Base-by-base conservation (phyloP, 257 asterid species). In the Nicotiana knightiana region DNA sequence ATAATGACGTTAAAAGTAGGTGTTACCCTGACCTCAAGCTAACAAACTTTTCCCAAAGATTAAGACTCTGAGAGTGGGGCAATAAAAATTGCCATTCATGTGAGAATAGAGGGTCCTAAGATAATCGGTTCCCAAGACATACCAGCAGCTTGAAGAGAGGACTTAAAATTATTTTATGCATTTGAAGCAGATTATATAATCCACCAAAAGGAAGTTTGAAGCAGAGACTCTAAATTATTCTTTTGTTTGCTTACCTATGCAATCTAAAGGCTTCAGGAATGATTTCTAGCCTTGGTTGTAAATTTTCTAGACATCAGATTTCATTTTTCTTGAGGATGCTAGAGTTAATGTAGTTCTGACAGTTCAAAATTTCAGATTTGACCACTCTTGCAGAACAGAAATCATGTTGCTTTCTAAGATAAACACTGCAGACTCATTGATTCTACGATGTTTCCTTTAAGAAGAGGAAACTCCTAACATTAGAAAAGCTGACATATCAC, bases 101-200 rank as follows among this genome's bases (percentile, higher is more conserved):
- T 39, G 32, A 68, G 77, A 68, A 39, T 9, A 9, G 4, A 18
- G 4, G 77, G 43, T 68, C 53, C 55, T 30, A 39, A 67, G 32
- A 67, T 67, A 67, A 67, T 30, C 5, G 3, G 33, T 10, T 68
- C 32, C 76, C 55, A 37, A 68, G 13, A 26, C 26, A n/a, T 37
- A 10, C 77, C 46, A 68, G 24, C 24, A 21, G 17, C n/a, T 51
- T 16, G 17, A 30, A 68, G 76, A n/a, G 77, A 68, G 18, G 33
- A 67, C 39, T n/a, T 68, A 68, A 68, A n/a, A 9, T 17, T 30
- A 68, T 68, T 68, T 68, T 37, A n/a, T 68, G 55, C 10, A 18
- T 39, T 68, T 68, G 77, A 68, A 68, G 43, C 77, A 68, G 77
- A 39, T 68, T n/a, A 68, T 39, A 68, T 9, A 37, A 37, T 68